Conservation (phyloP, 129 eudicot genomes). For the Apium graveolens region DNA sequence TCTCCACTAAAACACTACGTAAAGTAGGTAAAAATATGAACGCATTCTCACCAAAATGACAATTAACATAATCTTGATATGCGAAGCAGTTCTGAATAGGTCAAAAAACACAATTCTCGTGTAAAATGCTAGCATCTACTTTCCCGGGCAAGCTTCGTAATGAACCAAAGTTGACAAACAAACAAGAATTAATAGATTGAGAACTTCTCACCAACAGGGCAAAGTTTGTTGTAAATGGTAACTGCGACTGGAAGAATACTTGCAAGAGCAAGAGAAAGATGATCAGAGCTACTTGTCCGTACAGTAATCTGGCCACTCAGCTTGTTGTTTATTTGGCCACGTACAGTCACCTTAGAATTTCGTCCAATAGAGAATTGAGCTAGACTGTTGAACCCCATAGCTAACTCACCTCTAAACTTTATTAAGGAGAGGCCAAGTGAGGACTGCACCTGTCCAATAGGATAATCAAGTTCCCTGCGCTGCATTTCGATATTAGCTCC, state of each 20-base stretch:
- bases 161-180: not conserved
- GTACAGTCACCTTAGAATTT: conserved; percentile 43
- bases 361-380: conserved; percentile 44
- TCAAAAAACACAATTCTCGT: not conserved
- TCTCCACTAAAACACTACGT: not conserved
- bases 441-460: conserved; percentile 44
- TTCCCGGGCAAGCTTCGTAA: not conserved
- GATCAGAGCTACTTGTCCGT: conserved; percentile 53
- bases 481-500: conserved; percentile 53
- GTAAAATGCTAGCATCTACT: not conserved
- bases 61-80: conserved; percentile 1
- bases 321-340: conserved; percentile 44
- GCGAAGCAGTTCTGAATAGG: not conserved
- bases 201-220: not conserved
- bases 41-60: not conserved
- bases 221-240: conserved; percentile 24
- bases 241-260: conserved; percentile 38
- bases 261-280: conserved; percentile 45
- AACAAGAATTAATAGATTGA: not conserved
- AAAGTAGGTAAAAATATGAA: not conserved
- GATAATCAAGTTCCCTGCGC: conserved; percentile 32
- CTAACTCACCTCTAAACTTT: conserved; percentile 52
- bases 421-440: conserved; percentile 25
- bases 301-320: conserved; percentile 42
- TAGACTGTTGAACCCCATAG: conserved; percentile 32